These are phyloP conservation scores for Schizosaccharomyces osmophilus DNA, from an alignment of 805 yeast genomes.

Conservation along the genomic window DNA sequence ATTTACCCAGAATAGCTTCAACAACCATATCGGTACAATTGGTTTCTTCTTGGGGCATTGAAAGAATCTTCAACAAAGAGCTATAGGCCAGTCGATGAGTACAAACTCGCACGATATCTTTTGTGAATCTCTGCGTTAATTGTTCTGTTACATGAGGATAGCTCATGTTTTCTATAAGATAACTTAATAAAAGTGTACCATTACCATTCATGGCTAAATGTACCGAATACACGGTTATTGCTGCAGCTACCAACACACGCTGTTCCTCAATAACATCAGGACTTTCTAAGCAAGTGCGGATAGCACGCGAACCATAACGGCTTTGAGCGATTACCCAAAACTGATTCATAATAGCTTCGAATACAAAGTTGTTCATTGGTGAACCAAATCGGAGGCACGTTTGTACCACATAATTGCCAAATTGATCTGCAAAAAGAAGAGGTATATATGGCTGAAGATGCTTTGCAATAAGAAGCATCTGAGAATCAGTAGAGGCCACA, in stretches of 20 bases:
- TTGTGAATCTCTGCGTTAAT: not conserved
- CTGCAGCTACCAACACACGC: slow-evolving; percentile 44
- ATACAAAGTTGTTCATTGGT: slow-evolving; percentile 73
- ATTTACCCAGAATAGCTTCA: not conserved
- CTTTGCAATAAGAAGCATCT: slow-evolving; percentile 38
- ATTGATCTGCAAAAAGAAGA: slow-evolving; percentile 76
- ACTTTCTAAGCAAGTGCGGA: slow-evolving; percentile 76
- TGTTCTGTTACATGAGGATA: slow-evolving; percentile 16
- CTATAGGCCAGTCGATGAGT: not conserved
- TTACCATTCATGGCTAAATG: slow-evolving; percentile 62
- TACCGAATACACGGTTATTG: slow-evolving; percentile 54
- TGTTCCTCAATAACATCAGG: slow-evolving; percentile 43
- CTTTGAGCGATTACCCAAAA: slow-evolving; percentile 66
- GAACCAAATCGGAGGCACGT: slow-evolving; percentile 75
- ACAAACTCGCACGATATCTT: not conserved
- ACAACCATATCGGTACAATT: not conserved
- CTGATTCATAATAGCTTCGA: slow-evolving; percentile 54
- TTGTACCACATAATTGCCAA: slow-evolving; percentile 88
- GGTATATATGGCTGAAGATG: slow-evolving; percentile 61
- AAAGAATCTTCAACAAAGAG: not conserved
- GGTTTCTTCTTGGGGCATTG: not conserved
- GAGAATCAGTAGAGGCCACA: slow-evolving; percentile 37
- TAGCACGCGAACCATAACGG: slow-evolving; percentile 85
- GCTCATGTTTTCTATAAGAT: slow-evolving; percentile 75
- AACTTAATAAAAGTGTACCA: slow-evolving; percentile 71